Conservation (phyloP, 495 filamentous ascomycete genomes). For the Podospora pseudocomata region DNA sequence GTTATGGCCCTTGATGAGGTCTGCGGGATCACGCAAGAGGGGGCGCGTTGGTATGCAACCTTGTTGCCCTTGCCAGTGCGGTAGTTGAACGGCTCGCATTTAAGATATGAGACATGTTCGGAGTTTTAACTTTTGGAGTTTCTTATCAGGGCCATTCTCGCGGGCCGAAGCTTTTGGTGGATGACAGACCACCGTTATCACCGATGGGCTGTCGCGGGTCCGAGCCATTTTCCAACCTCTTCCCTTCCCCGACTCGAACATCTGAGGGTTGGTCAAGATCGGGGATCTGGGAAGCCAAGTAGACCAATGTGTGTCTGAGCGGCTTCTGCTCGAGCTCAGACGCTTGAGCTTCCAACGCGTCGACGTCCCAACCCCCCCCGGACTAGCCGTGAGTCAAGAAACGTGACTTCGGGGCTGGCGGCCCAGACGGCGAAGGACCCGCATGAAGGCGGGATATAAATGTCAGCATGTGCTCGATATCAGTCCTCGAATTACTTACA, state of each 20-base stretch:
- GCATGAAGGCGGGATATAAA: slow-evolving; percentile 13
- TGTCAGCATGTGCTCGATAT: not conserved
- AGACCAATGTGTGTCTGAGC: not conserved
- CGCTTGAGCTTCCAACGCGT: slow-evolving; percentile 36
- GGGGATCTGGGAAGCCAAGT: not conserved
- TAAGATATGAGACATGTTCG: not conserved
- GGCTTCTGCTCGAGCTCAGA: not conserved
- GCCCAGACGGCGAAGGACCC: slow-evolving; percentile 48
- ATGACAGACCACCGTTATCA: not conserved
- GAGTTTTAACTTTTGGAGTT: not conserved
- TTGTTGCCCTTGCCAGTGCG: not conserved
- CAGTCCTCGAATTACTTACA: too few species aligned
- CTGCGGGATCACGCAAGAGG: not conserved
- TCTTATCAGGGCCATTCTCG: not conserved
- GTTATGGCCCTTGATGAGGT: too few species aligned
- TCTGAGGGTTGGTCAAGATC: not conserved
- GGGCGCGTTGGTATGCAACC: not conserved
- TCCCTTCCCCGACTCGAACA: not conserved
- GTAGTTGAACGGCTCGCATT: not conserved
- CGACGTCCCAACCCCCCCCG: slow-evolving; percentile 57
- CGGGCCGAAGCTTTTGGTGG: not conserved
- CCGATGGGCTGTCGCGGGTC: not conserved
- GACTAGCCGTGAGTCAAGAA: slow-evolving; percentile 48
- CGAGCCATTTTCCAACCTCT: not conserved
- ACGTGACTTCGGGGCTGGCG: slow-evolving; percentile 41